Evolutionary conservation across 1,139 yeast genomes (phyloP).

Genomic region (Saccharomyces hybrid): DNA sequence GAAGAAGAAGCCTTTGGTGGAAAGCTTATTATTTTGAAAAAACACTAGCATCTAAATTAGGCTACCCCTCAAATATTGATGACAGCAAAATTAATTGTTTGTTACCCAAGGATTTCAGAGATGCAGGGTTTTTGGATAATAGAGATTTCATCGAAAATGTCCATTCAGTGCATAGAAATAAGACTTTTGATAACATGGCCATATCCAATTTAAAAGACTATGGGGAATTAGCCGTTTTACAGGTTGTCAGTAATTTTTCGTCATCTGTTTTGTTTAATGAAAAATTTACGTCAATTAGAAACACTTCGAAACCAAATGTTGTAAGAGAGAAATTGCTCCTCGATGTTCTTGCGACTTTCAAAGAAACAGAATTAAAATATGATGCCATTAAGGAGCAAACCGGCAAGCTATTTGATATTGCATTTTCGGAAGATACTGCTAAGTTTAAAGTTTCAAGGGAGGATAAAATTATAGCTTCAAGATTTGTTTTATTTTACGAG

Average conservation of each 20-base stretch:
- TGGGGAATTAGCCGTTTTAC: constrained; percentile 18
- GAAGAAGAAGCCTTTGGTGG: constrained; percentile 29
- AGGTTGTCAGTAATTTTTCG: constrained; percentile 18
- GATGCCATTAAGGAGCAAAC: constrained; percentile 19
- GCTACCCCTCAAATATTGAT: constrained; percentile 20
- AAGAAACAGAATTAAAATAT: constrained; percentile 9
- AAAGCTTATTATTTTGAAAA: constrained; percentile 22
- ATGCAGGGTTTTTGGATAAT: constrained; percentile 22
- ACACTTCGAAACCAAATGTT: constrained; percentile 21
- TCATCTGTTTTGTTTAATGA: constrained; percentile 21
- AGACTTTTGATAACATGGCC: constrained; percentile 13
- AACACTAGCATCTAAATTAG: constrained; percentile 11
- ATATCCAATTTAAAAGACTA: constrained; percentile 14
- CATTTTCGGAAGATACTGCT: constrained; percentile 4
- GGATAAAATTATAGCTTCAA: constrained; percentile 12
- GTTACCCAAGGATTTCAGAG: constrained; percentile 22
- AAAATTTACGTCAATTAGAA: constrained; percentile 24
- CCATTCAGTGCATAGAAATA: constrained; percentile 5
- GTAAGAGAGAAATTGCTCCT: constrained; percentile 12
- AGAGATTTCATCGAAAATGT: constrained; percentile 19
- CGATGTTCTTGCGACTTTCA: constrained; percentile 17
- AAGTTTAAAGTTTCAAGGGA: constrained; percentile 6
- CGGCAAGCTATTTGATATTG: constrained; percentile 17
- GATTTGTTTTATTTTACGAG: constrained; percentile 16
- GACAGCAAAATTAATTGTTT: constrained; percentile 23